Evolutionary conservation across 2,329 filamentous ascomycete genomes (phyloP), one percentile per base, ranked within the genome.

Genomic region (Trichoderma endophyticum): DNA sequence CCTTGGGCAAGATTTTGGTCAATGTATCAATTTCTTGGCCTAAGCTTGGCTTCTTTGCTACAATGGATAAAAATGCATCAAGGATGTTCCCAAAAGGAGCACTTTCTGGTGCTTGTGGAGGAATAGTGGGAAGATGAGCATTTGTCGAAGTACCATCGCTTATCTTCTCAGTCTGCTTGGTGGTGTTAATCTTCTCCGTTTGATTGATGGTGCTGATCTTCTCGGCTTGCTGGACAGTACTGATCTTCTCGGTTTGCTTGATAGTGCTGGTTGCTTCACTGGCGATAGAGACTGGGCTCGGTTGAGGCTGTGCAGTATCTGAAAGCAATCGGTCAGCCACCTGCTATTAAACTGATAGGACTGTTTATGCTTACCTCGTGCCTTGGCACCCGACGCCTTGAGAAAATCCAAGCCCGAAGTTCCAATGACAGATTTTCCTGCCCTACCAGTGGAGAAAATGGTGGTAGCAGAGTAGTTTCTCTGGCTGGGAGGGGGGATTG

Each of bases 341-440:
- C 18, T 57, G 14, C 9, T 15, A 51, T 12, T 3, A 26, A 6
- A 54, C 21, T 30, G 7, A 30, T 12, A 1, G 9, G 6, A 8
- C 2, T 18, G 18, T 30, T 4, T 11, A 12, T 28, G 2, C 12
- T 28, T 62, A 70, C 67, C 30, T 36, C 15, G 57, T 15, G 39
- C 6, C 9, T 54, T 30, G 1, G 8, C 39, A 12, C 39, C 60
- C 18, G 30, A 32, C 6, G 75, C 73, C 11, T 54, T 39, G 5
- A 80, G 71, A 59, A 80, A 80, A 21, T 77, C 76, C 15, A 74
- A 21, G 9, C 73, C 70, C 4, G 70, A 62, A 14, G 8, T 73
- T 5, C 78, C 78, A 39, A 80, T 70, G 18, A 77, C 69, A 6
- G 18, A 4, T 15, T 62, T 8, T 2, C 62, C 59, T 3, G 61